Conservation (phyloP, 306 rosid species). For the Glycine latifolia region DNA sequence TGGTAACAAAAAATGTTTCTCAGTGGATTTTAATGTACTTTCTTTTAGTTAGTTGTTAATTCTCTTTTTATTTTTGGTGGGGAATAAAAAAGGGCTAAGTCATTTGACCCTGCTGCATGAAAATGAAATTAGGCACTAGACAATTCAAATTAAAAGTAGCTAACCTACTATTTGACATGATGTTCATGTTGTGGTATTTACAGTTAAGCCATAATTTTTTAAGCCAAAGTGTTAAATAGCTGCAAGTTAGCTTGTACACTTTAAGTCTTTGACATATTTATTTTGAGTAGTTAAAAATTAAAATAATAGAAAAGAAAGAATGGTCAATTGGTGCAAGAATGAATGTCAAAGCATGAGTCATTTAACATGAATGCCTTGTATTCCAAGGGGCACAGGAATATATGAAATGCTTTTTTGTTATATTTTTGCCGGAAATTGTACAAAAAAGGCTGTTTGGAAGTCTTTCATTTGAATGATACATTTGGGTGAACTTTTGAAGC, state of each 20-base stretch:
- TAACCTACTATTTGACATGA: not conserved
- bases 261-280: not conserved
- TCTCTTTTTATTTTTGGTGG: not conserved
- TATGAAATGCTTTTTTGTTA: not conserved
- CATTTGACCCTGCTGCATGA: constrained; percentile 21
- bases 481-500: not conserved
- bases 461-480: not conserved
- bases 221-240: not conserved
- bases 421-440: not conserved
- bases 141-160: constrained; percentile 5
- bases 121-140: constrained; percentile 32
- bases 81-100: not conserved
- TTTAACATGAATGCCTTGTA: not conserved
- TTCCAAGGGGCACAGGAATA: no score
- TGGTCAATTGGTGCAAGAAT: not conserved
- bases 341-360: not conserved
- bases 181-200: constrained; percentile 6
- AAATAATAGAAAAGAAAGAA: not conserved
- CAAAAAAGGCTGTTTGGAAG: not conserved
- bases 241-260: not conserved
- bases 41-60: not conserved
- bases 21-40: not conserved
- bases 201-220: not conserved
- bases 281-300: not conserved
- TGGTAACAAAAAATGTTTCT: constrained; percentile 62